Percentiles rank a stretch among this genome's conserved stretches.
phyloP scores from a whole-genome alignment of 495 filamentous ascomycete genomes.

The Penicillium pancosmium region DNA sequence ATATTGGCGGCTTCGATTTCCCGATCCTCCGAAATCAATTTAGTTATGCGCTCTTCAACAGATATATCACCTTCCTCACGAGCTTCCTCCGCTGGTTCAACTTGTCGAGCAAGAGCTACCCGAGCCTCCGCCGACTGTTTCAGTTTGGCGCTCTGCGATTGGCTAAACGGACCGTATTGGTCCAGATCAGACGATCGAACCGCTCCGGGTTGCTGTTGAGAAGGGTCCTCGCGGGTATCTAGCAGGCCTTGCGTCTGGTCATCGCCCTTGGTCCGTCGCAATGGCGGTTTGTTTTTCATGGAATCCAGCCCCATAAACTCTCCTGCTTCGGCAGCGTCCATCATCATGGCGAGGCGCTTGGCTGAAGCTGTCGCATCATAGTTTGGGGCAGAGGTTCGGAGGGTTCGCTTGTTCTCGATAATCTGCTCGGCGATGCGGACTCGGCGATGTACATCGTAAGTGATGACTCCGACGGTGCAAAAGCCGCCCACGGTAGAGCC shows the following conservation, averaged over 20 bases:
- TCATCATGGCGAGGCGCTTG: constrained; percentile 40
- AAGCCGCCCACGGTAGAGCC: constrained; percentile 45
- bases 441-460: constrained; percentile 47
- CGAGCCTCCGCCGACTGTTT: constrained; percentile 6
- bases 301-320: constrained; percentile 44
- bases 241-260: neutral
- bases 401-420: constrained; percentile 46
- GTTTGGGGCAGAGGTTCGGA: constrained; percentile 47
- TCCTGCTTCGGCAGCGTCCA: constrained; percentile 47
- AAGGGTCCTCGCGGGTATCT: neutral
- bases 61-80: constrained; percentile 8
- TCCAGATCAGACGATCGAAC: neutral
- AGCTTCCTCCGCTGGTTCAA: constrained; percentile 11
- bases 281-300: constrained; percentile 30
- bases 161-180: neutral
- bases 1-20: constrained; percentile 46
- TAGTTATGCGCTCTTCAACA: constrained; percentile 17
- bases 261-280: constrained; percentile 15
- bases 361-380: constrained; percentile 50
- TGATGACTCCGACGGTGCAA: constrained; percentile 45
- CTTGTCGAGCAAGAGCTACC: constrained; percentile 18
- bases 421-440: constrained; percentile 46
- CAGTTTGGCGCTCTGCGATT: neutral
- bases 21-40: constrained; percentile 22
- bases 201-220: neutral